phyloP scores from a whole-genome alignment of 2,329 filamentous ascomycete genomes.

The Penicillium digitatum region DNA sequence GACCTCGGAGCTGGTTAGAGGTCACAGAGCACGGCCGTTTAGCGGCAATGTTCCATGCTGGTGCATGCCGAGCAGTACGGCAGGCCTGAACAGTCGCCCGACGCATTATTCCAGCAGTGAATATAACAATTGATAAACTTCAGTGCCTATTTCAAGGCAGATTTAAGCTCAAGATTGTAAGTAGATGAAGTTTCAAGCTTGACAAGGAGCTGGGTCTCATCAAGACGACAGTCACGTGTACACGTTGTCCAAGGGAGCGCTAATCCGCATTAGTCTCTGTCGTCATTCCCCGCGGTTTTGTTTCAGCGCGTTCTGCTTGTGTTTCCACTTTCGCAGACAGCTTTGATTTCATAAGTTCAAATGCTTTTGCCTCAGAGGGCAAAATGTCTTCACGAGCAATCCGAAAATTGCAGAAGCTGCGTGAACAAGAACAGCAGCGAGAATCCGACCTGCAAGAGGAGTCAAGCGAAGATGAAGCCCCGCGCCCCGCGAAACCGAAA shows the following conservation, averaged over 20 bases:
- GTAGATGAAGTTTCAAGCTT: conserved; percentile 11
- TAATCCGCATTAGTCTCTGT: conserved; percentile 27
- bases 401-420: conserved; percentile 60
- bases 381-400: conserved; percentile 64
- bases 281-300: conserved; percentile 34
- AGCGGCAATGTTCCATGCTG: conserved; percentile 43
- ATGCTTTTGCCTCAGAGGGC: neutral
- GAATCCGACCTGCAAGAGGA: conserved; percentile 39
- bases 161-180: conserved; percentile 1
- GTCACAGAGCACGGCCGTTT: conserved; percentile 35
- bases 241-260: conserved; percentile 7
- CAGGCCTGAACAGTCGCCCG: conserved; percentile 45
- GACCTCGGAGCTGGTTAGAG: conserved; percentile 38
- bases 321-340: neutral
- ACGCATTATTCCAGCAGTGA: conserved; percentile 42
- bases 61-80: conserved; percentile 46
- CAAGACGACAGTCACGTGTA: conserved; percentile 24
- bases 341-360: neutral
- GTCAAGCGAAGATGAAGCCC: conserved; percentile 41
- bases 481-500: conserved; percentile 39
- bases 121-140: conserved; percentile 1
- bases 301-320: conserved; percentile 1
- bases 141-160: conserved; percentile 6
- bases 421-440: conserved; percentile 54
- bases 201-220: conserved; percentile 6